A percentile compares a stretch with the other conserved stretches of the same genome.
phyloP scores from a whole-genome alignment of 208 protist species.

The Lotmaria passim region DNA sequence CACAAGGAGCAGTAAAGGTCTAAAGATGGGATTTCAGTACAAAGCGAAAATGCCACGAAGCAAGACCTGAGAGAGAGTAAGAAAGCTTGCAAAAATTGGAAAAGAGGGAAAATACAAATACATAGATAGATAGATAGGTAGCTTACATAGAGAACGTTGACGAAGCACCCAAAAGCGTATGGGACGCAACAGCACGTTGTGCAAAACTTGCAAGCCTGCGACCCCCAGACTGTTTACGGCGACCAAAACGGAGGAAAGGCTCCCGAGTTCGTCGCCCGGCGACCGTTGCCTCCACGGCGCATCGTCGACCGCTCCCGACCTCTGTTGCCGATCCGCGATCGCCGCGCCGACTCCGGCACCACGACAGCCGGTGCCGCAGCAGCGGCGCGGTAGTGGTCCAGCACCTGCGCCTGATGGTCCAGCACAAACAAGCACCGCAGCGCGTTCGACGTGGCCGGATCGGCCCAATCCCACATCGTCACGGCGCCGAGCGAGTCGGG shows the following conservation, averaged over 20 bases:
- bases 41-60: too few relatives aligned
- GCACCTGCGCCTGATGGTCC: conserved; percentile 23
- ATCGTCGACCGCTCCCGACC: neutral
- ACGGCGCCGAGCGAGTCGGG: conserved; percentile 6
- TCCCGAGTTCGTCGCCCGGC: neutral
- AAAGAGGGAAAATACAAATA: too few relatives aligned
- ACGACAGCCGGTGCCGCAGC: neutral
- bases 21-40: too few relatives aligned
- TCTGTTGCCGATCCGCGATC: neutral
- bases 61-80: too few relatives aligned
- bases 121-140: too few relatives aligned
- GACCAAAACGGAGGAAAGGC: conserved; percentile 3
- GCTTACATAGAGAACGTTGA: too few relatives aligned
- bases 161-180: too few relatives aligned
- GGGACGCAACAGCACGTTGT: neutral
- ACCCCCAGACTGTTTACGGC: neutral
- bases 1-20: too few relatives aligned
- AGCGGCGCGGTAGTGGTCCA: conserved; percentile 1
- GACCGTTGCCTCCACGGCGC: neutral
- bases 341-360: neutral
- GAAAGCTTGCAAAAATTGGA: too few relatives aligned
- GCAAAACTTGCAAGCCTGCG: neutral
- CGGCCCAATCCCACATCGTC: conserved; percentile 37
- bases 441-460: conserved; percentile 28
- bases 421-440: conserved; percentile 29